Evolutionary conservation across 352 stramenopile genomes (phyloP).

Genomic region (Pythium vanterpoolii): DNA sequence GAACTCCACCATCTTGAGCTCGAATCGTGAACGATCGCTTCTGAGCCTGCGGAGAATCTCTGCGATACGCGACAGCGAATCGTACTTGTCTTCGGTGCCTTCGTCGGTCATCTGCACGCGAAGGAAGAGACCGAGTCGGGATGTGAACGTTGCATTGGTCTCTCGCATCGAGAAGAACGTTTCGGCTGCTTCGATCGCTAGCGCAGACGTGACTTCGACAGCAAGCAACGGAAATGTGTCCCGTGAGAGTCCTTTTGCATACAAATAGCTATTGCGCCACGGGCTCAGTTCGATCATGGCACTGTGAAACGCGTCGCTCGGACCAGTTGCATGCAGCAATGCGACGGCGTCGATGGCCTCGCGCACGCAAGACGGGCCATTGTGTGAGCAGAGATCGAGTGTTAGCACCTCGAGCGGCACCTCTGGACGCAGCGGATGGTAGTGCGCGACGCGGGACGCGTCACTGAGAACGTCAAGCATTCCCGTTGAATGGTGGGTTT

Average conservation of each 20-base stretch:
- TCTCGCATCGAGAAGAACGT: background rate
- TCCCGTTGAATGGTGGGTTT: background rate
- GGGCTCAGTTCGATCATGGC: constrained; percentile 10
- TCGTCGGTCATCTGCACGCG: background rate
- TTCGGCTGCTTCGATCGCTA: background rate
- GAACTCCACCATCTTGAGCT: constrained; percentile 11
- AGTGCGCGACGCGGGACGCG: constrained; percentile 7
- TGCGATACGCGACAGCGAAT: background rate
- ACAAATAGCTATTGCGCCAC: constrained; percentile 14
- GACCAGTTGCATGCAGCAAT: background rate
- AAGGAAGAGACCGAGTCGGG: constrained; percentile 2
- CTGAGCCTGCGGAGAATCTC: background rate
- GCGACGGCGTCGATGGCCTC: background rate
- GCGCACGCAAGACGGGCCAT: background rate
- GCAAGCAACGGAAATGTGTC: constrained; percentile 8
- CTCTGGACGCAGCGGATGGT: constrained; percentile 9
- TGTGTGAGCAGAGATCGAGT: background rate
- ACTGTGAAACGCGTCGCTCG: background rate
- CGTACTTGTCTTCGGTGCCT: background rate
- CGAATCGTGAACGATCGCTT: background rate
- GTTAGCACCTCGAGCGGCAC: constrained; percentile 12
- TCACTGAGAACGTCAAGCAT: background rate
- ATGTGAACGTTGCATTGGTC: background rate
- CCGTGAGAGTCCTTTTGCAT: constrained; percentile 4
- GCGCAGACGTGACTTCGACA: background rate